Base-by-base conservation (phyloP, 2,329 filamentous ascomycete genomes). In the Epichloe amarillans region DNA sequence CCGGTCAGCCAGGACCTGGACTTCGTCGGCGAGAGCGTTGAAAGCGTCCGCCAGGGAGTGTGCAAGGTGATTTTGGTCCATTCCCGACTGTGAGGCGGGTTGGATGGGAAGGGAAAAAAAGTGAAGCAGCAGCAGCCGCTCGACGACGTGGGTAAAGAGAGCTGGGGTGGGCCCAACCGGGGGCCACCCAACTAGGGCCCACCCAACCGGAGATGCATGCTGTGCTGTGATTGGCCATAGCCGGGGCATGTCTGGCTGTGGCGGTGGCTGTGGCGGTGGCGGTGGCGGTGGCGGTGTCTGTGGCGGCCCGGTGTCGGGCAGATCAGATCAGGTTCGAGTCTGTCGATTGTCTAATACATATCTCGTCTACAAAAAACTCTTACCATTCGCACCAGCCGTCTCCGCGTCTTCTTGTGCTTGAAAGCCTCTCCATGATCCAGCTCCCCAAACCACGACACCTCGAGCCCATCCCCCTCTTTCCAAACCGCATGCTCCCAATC, bases 21-120 rank as follows among this genome's bases (percentile, higher is more conserved):
- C 79, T 67, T 84, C 76, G 66, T 82, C 75, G 58, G 80, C 80
- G 51, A 84, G 71, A 50, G 79, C 71, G 65, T 75, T 77, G 69
- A 84, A 83, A 57, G 79, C 81, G 69, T 81, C 76, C 57, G 79
- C 72, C 63, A 84, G 69, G 58, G 74, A 79, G 67, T 77, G 74
- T 14, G 75, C 75, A 56, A 69, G 66, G 52, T 67, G 64, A 51
- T 63, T 58, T 56, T 67, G 61, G 58, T 64, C 65, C 66, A 69
- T 69, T 55, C 65, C 65, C 57, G 44, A 56, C 53, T 52, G 43
- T 15, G 41, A 40, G 47, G 49, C 37, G 44, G 50, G 46, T 50
- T 49, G 49, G 49, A 44, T 36, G 53, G 12, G 35, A 42, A 46
- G 26, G 12, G 8, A 19, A 50, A 21, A 48, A 37, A 47, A 36